Evolutionary conservation across 768 basidiomycete species (phyloP).

Genomic region (Phylloporus rhodoxanthus): DNA sequence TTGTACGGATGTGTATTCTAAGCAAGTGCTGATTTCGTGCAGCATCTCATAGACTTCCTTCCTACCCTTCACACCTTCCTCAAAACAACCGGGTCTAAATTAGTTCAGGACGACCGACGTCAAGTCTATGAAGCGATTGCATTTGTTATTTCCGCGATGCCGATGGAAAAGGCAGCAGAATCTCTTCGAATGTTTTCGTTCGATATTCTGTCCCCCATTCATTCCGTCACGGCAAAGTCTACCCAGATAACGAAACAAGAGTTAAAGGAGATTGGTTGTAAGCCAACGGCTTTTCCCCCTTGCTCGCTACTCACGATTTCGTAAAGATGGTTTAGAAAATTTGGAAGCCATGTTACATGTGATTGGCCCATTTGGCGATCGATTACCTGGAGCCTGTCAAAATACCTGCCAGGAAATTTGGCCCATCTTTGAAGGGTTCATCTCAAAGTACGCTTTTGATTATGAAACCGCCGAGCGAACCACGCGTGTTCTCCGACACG

Average conservation of each 20-base stretch:
- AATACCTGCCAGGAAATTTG: constrained; percentile 78
- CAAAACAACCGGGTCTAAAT: constrained; percentile 66
- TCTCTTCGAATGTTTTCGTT: constrained; percentile 82
- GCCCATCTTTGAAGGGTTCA: constrained; percentile 73
- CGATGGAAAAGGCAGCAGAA: constrained; percentile 78
- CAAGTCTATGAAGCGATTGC: constrained; percentile 96
- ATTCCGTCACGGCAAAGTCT: constrained; percentile 51
- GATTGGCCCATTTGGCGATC: constrained; percentile 75
- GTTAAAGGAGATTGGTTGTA: constrained; percentile 61
- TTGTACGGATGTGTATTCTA: constrained; percentile 3
- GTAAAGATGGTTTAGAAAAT: constrained; percentile 79
- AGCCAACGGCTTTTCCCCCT: constrained; percentile 23
- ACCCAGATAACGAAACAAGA: constrained; percentile 63
- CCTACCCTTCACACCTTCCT: constrained; percentile 90
- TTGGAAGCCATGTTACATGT: constrained; percentile 88
- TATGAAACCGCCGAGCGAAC: constrained; percentile 76
- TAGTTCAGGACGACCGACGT: constrained; percentile 80
- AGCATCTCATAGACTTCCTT: constrained; percentile 90
- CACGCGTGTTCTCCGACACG: constrained; percentile 80
- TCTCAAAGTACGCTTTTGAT: constrained; percentile 70
- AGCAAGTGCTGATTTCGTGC: constrained; percentile 6
- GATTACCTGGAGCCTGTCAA: constrained; percentile 74
- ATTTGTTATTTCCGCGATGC: constrained; percentile 91
- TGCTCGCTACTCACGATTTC: constrained; percentile 7
- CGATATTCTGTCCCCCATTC: constrained; percentile 76